These are phyloP conservation scores for Didymella glomerata DNA, from an alignment of 2,329 filamentous ascomycete species.

Conservation along the genomic window DNA sequence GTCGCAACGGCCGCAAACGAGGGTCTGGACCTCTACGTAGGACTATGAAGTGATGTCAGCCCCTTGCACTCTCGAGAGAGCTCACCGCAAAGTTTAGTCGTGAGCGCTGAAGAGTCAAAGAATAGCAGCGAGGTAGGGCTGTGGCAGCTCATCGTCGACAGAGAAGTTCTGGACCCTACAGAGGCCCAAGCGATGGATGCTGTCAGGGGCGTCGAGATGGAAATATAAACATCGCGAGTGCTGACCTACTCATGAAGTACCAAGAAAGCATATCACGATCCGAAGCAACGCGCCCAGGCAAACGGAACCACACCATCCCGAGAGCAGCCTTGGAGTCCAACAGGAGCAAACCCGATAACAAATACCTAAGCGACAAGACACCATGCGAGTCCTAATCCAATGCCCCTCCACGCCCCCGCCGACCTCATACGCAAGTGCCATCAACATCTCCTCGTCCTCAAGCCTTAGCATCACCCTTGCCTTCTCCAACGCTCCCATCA, in stretches of 20 bases:
- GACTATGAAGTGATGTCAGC: constrained; percentile 7
- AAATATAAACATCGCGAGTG: constrained; percentile 1
- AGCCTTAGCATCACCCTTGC: constrained; percentile 3
- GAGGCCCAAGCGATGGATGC: not conserved
- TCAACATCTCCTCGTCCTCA: constrained; percentile 6
- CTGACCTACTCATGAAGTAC: no score
- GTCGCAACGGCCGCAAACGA: not conserved
- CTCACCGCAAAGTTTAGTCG: not conserved
- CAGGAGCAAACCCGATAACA: no score
- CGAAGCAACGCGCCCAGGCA: not conserved
- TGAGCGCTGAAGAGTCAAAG: constrained; percentile 6
- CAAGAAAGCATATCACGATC: no score
- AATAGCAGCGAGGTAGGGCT: constrained; percentile 11
- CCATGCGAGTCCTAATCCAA: not conserved
- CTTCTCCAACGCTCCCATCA: not conserved
- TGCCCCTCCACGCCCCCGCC: not conserved
- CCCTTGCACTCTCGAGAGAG: not conserved
- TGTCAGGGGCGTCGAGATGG: not conserved
- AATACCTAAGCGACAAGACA: not conserved
- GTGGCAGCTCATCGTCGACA: constrained; percentile 8
- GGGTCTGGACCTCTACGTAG: not conserved
- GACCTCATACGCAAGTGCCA: not conserved
- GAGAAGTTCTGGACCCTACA: not conserved
- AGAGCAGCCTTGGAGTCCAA: no score
- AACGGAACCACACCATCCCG: not conserved